Conservation (phyloP, 2,329 filamentous ascomycete species). For the Aschersonia sp. region DNA sequence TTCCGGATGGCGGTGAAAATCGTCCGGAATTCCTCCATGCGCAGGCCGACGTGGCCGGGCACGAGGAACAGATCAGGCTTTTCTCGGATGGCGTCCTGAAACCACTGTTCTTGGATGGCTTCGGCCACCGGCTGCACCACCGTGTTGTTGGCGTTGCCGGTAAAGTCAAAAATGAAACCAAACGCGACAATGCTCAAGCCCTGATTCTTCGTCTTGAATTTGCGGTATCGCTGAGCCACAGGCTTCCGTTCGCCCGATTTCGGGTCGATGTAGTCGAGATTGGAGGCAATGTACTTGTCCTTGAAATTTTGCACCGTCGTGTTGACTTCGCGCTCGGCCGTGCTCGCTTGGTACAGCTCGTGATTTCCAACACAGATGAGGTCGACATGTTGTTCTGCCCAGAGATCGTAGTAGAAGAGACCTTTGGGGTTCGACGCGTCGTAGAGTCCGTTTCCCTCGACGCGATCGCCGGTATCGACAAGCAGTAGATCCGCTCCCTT, state of each 20-base stretch:
- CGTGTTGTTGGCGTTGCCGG: conserved; percentile 79
- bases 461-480: conserved; percentile 85
- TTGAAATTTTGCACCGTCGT: conserved; percentile 73
- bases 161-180: conserved; percentile 92
- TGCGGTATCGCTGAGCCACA: conserved; percentile 69
- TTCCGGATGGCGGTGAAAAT: conserved; percentile 68
- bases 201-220: conserved; percentile 83
- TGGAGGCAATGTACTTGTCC: conserved; percentile 74
- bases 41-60: conserved; percentile 69
- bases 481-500: conserved; percentile 74
- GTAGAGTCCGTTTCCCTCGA: conserved; percentile 91
- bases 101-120: conserved; percentile 76
- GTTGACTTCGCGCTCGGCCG: conserved; percentile 63
- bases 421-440: conserved; percentile 82
- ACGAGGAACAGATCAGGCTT: conserved; percentile 81
- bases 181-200: conserved; percentile 75
- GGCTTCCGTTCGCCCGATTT: conserved; percentile 56
- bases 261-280: conserved; percentile 74
- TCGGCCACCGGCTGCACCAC: conserved; percentile 67
- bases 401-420: conserved; percentile 75
- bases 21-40: conserved; percentile 62
- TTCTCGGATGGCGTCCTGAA: conserved; percentile 69
- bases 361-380: conserved; percentile 84
- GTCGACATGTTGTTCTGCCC: conserved; percentile 70
- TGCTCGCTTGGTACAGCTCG: conserved; percentile 74